A percentile compares a stretch with the other conserved stretches of the same genome.
These are phyloP conservation scores for Aquilaria yunnanensis DNA, from an alignment of 345 rosid species.

Conservation along the genomic window DNA sequence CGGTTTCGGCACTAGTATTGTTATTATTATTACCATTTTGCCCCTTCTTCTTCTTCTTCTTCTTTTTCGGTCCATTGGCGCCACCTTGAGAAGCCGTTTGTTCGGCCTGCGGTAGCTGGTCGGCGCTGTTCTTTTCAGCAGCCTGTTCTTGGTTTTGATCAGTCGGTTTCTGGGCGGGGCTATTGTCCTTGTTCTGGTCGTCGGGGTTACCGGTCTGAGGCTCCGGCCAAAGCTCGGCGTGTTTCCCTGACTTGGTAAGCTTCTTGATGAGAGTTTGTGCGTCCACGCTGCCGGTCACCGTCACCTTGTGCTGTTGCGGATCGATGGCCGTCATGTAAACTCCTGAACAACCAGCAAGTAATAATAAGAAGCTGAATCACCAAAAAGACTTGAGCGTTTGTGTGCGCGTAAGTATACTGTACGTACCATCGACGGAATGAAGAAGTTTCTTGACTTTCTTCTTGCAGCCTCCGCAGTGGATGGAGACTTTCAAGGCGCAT, in stretches of 20 bases:
- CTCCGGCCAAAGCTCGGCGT: conserved; percentile 51
- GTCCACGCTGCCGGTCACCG: conserved; percentile 46
- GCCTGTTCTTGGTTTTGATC: conserved; percentile 17
- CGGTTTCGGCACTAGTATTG: conserved; percentile 12
- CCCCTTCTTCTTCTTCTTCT: conserved; percentile 28
- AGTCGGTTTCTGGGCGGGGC: conserved; percentile 19
- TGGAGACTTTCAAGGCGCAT: conserved; percentile 50
- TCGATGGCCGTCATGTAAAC: conserved; percentile 39
- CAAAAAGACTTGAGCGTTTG: neutral
- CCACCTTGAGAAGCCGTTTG: conserved; percentile 8
- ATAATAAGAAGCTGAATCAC: neutral
- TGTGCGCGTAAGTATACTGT: neutral
- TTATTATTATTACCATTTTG: conserved; percentile 14
- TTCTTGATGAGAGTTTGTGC: conserved; percentile 38
- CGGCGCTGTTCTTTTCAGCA: conserved; percentile 8
- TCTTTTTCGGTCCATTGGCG: conserved; percentile 23
- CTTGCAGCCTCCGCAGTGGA: conserved; percentile 67
- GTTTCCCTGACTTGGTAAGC: conserved; percentile 42
- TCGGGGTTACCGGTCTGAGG: too few species aligned
- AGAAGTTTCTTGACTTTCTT: conserved; percentile 53
- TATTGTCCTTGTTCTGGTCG: conserved; percentile 11
- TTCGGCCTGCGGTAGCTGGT: conserved; percentile 15
- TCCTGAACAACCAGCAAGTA: conserved; percentile 19
- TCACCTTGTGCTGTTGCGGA: conserved; percentile 44
- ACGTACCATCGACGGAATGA: conserved; percentile 43